Base-by-base conservation (phyloP, 2,329 filamentous ascomycete species). In the Aspergillus puulaauensis region DNA sequence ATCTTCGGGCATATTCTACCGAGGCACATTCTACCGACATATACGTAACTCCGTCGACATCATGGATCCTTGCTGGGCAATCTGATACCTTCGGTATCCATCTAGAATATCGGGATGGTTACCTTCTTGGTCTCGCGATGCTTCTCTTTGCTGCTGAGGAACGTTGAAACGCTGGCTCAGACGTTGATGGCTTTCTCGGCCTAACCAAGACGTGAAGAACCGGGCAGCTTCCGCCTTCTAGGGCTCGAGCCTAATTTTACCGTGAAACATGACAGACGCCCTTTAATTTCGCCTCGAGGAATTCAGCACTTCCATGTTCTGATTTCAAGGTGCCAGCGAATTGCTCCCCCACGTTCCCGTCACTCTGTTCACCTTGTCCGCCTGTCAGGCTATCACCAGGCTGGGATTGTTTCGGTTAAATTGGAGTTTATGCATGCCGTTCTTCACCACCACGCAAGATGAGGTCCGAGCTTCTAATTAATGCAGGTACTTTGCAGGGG, bases 261-360 rank as follows among this genome's bases (percentile, higher is more conserved):
- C 52, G 60, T 70, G 68, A 70, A 70, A 70, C 68, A 64, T 68
- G 64, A 45, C 61, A 65, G 43, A 33, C 31, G 21, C 43, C 62
- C 44, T 64, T 63, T 54, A 66, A 66, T 66, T 54, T 64, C 57
- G 58, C 61, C 54, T 56, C 53, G 47, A 51, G 40, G n/a, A 14
- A 31, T 19, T 31, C 45, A 37, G 17, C 14, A 51, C 15, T 40
- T 52, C 33, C 41, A n/a, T 23, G 47, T 39, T 41, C 40, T 45
- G 43, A 23, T n/a, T 24, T 47, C 51, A 43, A 54, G 45, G 24
- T 31, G 50, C 41, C 41, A 35, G 50, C 27, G n/a, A 44, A 52
- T 35, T 52, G 40, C 27, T 45, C 27, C 27, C 31, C 40, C 51
- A 53, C 31, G 41, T 47, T 40, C 19, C 37, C 15, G 35, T 31